Percentiles rank a stretch among this genome's conserved stretches.
phyloP scores from a whole-genome alignment of 2,329 filamentous ascomycete genomes.

The Curvularia verruculosa region DNA sequence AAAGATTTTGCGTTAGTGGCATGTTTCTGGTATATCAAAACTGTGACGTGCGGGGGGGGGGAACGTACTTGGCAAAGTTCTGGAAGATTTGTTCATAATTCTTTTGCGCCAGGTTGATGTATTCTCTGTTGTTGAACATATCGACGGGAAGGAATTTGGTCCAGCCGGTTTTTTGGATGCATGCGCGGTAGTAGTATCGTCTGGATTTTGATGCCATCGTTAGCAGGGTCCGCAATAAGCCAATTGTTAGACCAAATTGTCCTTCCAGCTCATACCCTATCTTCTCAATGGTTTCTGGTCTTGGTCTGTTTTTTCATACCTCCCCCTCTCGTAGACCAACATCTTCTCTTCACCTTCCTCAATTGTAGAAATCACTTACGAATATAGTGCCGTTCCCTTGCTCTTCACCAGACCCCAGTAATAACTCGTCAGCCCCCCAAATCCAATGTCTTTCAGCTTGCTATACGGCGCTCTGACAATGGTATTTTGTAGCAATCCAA shows the following conservation, averaged over 20 bases:
- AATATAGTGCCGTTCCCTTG: constrained; percentile 24
- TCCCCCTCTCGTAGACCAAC: not conserved
- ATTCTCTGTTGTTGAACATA: constrained; percentile 11
- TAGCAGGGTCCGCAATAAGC: not conserved
- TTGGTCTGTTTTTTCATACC: not conserved
- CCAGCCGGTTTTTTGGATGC: constrained; percentile 22
- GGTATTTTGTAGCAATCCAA: constrained; percentile 32
- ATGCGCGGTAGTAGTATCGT: constrained; percentile 24
- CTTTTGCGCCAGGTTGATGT: constrained; percentile 55
- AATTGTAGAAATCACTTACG: constrained; percentile 17
- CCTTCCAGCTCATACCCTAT: not conserved
- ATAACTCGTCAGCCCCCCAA: constrained; percentile 20
- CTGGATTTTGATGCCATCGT: constrained; percentile 9
- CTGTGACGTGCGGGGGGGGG: not conserved
- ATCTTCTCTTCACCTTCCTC: not conserved
- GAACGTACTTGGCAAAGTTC: constrained; percentile 58
- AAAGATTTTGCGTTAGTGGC: constrained; percentile 13
- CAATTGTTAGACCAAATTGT: not conserved
- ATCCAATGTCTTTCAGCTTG: constrained; percentile 12
- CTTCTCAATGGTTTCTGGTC: not conserved
- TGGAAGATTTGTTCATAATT: constrained; percentile 68
- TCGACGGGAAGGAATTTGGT: constrained; percentile 22
- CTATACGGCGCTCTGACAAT: constrained; percentile 25
- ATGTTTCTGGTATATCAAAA: not conserved
- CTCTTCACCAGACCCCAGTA: constrained; percentile 29